Base-by-base conservation (phyloP, 2,329 filamentous ascomycete species). In the Aspergillus glaucus region DNA sequence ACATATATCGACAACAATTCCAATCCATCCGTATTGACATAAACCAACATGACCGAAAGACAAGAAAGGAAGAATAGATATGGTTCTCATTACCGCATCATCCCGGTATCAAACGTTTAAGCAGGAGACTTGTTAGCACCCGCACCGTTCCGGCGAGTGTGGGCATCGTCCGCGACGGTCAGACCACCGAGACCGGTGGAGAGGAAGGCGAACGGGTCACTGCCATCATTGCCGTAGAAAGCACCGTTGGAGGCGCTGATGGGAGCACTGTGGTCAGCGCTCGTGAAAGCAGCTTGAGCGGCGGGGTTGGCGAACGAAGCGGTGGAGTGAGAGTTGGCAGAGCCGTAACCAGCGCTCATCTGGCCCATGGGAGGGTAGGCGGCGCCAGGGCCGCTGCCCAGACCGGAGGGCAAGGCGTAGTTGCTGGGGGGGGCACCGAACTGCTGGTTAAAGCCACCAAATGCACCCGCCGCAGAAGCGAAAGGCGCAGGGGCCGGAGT, bases 211-310 rank as follows among this genome's bases (percentile, higher is more conserved):
- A 85, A 84, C 6, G 81, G 81, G 59, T 85, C 82, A 48, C 71
- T 74, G n/a, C 72, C 73, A 41, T 81, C 76, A 46, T 68, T 70
- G 45, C 67, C 66, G 64, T 85, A 86, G 62, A 86, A 87, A 64
- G 82, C 82, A 62, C 85, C 87, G 72, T 87, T 88, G 39, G 86
- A 84, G 30, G 85, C 83, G 37, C 86, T 87, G 52, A 85, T 85
- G 41, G 87, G 88, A 14, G 85, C 84, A 48, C 87, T 88, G 59
- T 93, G 92, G 59, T 85, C 85, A 36, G 88, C 90, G 37, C 87
- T 88, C 65, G 88, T 88, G 77, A 98, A 98, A 22, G 93, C 92
- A 52, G 90, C 90, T 74, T 97, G 92, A 14, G 92, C 89, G 54
- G 89, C 87, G 54, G 91, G 88, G 75, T 90, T 94, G 65, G 95